Evolutionary conservation across 192 early-diverging fungal genomes (phyloP).

Genomic region (Mortierella claussenii): DNA sequence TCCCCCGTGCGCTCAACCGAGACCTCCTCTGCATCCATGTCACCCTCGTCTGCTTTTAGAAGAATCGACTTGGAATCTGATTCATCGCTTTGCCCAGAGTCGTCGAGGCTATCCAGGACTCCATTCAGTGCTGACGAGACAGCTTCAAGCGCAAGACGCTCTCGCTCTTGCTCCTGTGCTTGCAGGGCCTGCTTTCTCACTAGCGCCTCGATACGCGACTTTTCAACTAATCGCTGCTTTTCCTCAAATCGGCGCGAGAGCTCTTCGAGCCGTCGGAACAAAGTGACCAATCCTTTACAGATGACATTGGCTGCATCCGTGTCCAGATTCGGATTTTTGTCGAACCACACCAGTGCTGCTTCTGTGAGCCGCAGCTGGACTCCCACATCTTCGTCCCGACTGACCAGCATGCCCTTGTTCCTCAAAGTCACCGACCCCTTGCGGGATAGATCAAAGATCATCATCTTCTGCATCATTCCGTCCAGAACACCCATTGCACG

Average conservation of each 20-base stretch:
- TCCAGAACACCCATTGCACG: constrained; percentile 50
- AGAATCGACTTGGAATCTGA: constrained; percentile 43
- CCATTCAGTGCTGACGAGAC: constrained; percentile 41
- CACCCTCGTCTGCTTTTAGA: constrained; percentile 41
- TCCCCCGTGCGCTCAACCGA: constrained; percentile 12
- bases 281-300: constrained; percentile 46
- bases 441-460: constrained; percentile 53
- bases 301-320: constrained; percentile 48
- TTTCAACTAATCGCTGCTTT: constrained; percentile 33
- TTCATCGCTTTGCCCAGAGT: constrained; percentile 25
- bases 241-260: constrained; percentile 49
- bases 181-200: constrained; percentile 6
- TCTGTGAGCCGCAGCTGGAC: constrained; percentile 53
- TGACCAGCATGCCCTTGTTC: constrained; percentile 42
- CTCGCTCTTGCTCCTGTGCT: constrained; percentile 36
- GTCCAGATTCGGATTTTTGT: constrained; percentile 55
- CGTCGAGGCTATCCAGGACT: constrained; percentile 25
- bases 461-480: constrained; percentile 57
- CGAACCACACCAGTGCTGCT: constrained; percentile 50
- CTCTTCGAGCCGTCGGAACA: constrained; percentile 45
- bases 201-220: constrained; percentile 7
- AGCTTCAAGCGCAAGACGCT: constrained; percentile 39
- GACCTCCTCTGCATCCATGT: constrained; percentile 45
- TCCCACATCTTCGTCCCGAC: constrained; percentile 35
- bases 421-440: constrained; percentile 44